Conservation (phyloP, 805 yeast species). For the Kodamaea kakaduensis region DNA sequence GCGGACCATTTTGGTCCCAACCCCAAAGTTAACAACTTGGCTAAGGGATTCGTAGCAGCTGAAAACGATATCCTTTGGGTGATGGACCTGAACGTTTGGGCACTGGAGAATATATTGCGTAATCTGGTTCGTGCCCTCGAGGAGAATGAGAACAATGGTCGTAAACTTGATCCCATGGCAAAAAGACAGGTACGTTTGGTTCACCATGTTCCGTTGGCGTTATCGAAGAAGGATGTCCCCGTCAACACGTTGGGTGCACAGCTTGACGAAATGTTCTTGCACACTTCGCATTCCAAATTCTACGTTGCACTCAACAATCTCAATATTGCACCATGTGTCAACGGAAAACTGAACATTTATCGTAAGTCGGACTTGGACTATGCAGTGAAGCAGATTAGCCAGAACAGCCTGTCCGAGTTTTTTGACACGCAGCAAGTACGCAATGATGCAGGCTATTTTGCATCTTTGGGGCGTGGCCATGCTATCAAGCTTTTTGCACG, state of each 20-base stretch:
- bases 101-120: slow-evolving; percentile 55
- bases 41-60: slow-evolving; percentile 73
- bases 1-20: slow-evolving; percentile 72
- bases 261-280: slow-evolving; percentile 80
- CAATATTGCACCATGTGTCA: slow-evolving; percentile 82
- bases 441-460: slow-evolving; percentile 25
- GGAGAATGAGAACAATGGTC: slow-evolving; percentile 51
- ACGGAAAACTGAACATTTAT: slow-evolving; percentile 83
- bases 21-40: slow-evolving; percentile 82
- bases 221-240: slow-evolving; percentile 15
- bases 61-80: slow-evolving; percentile 77
- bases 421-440: slow-evolving; percentile 29
- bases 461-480: slow-evolving; percentile 34
- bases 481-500: slow-evolving; percentile 70
- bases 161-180: slow-evolving; percentile 16
- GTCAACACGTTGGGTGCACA: slow-evolving; percentile 48
- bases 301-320: slow-evolving; percentile 73
- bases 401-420: slow-evolving; percentile 20
- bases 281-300: slow-evolving; percentile 82
- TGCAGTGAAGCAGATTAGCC: slow-evolving; percentile 46
- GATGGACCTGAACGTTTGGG: slow-evolving; percentile 83
- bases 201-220: slow-evolving; percentile 77
- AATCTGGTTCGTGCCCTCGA: slow-evolving; percentile 57
- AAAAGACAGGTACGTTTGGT: slow-evolving; percentile 56
- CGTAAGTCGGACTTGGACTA: slow-evolving; percentile 59